Base-by-base conservation (phyloP, 257 asterid genomes). In the Nicotiana knightiana region DNA sequence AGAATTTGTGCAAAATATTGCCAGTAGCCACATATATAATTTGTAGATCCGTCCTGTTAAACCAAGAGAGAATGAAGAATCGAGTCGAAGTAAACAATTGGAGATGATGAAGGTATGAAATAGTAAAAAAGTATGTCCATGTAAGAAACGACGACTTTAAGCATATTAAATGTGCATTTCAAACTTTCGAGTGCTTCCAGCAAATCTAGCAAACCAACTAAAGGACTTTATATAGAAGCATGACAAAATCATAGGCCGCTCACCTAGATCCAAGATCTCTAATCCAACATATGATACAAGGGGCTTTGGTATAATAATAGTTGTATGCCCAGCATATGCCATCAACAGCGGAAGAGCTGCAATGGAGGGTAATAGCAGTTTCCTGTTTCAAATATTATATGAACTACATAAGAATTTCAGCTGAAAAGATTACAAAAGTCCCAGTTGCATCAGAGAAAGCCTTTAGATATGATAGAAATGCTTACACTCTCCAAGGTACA, bases 401-500 rank as follows among this genome's bases (percentile, higher is more conserved):
- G 61, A 83, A 82, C 78, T 81, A 77, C 86, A 83, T 86, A 82
- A 91, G 84, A 75, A 82, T 81, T 33, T 81, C 18, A 59, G 71
- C 65, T 28, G 46, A 39, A 18, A 65, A 65, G 67, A 57, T 81
- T 81, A 10, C 78, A 48, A 28, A 73, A 13, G 16, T 53, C 13
- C 63, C 80, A 51, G 63, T 51, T 51, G 80, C 28, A 79, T 78
- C 26, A 24, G 48, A 15, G 4, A 68, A 3, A 68, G 46, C 13
- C 15, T 48, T 59, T 28, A 82, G 1, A 70, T 57, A 67, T 82
- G 63, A 39, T 12, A 57, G 61, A 82, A 76, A 85, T 57, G 87
- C 98, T 92, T 90, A 95, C 98, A 95, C 98, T 88, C 98, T 93
- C 99, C 99, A 96, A 79, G 99, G 99, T 76, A 94, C 89, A 81